Base-by-base conservation (phyloP, 1,139 yeast species). In the Petasospora rhodanensis region DNA sequence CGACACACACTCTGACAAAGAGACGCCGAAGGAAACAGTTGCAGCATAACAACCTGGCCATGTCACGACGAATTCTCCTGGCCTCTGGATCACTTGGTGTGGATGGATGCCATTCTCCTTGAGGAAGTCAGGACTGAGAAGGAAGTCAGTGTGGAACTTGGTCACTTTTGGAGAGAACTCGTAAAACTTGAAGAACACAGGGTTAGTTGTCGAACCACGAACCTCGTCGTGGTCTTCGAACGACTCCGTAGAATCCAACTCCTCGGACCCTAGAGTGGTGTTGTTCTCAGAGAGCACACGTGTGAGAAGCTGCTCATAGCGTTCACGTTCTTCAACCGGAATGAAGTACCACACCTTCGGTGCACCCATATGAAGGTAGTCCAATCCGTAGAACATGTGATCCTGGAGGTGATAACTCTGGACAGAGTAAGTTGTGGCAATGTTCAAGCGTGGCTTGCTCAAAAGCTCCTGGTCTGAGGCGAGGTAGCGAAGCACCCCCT, bases 341-440 rank as follows among this genome's bases (percentile, higher is more conserved):
- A 87, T 71, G 27, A 86, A 76, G 48, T 80, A 84, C 94, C 95
- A 83, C n/a, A 79, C 61, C 50, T 77, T 79, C 17, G 71, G 60
- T 5, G 79, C 79, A 7, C 95, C 95, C 34, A 72, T 57, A 46
- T 81, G 83, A 42, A 77, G 84, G 47, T 73, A 83, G 51, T 79
- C 80, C 18, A 76, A 64, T 8, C 73, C 61, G 40, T 81, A 82
- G 1, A 87, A 62, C 53, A 77, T 79, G 46, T 81, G 91, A 47
- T 85, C 95, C 49, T 82, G 93, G 34, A 73, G 62, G 34, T 66
- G 68, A 95, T 95, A 87, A 45, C 80, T 73, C 40, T 77, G 76
- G 2, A 81, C 66, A 27, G 87, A 73, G 48, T 78, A 80, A 15
- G 81, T 63, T 83, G 79, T 79, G 1, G 83, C 85, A 7, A 73